These are phyloP conservation scores for Neoboletus magnificus DNA, from an alignment of 768 basidiomycete genomes.

Conservation along the genomic window DNA sequence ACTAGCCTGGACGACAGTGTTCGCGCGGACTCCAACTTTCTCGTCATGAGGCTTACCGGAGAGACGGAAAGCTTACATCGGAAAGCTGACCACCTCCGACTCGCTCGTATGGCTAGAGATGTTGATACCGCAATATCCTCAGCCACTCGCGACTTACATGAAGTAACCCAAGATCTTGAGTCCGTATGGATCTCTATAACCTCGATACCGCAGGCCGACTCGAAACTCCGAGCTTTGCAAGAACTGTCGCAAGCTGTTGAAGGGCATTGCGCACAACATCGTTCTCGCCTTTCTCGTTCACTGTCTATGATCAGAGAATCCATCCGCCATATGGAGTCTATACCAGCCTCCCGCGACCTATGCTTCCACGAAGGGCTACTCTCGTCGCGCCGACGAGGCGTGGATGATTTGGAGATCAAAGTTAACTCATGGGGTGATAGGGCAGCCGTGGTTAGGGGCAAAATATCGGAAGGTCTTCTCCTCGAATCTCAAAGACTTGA, in stretches of 20 bases:
- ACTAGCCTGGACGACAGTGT: slow-evolving; percentile 60
- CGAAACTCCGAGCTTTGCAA: slow-evolving; percentile 36
- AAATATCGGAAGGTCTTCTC: slow-evolving; percentile 40
- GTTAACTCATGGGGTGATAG: slow-evolving; percentile 48
- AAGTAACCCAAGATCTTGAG: slow-evolving; percentile 39
- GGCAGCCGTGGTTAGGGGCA: slow-evolving; percentile 28
- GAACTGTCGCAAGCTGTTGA: slow-evolving; percentile 38
- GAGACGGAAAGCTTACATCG: slow-evolving; percentile 48
- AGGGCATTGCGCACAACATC: slow-evolving; percentile 31
- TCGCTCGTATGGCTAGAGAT: slow-evolving; percentile 53
- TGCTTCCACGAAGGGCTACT: slow-evolving; percentile 48
- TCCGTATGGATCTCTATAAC: slow-evolving; percentile 37
- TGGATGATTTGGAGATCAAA: slow-evolving; percentile 50
- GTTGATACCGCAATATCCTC: slow-evolving; percentile 43
- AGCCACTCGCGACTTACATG: slow-evolving; percentile 37
- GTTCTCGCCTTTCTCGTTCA: slow-evolving; percentile 41
- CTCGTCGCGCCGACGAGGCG: slow-evolving; percentile 44
- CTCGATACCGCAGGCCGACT: slow-evolving; percentile 23
- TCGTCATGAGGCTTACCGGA: slow-evolving; percentile 60
- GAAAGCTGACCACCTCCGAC: slow-evolving; percentile 45
- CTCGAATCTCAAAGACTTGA: slow-evolving; percentile 43
- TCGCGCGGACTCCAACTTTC: slow-evolving; percentile 66
- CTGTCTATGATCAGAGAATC: slow-evolving; percentile 54
- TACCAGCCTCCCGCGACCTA: slow-evolving; percentile 41
- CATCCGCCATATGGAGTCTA: slow-evolving; percentile 53